Evolutionary conservation across 805 yeast species (phyloP).

Genomic region (Pichia sporocuriosa): DNA sequence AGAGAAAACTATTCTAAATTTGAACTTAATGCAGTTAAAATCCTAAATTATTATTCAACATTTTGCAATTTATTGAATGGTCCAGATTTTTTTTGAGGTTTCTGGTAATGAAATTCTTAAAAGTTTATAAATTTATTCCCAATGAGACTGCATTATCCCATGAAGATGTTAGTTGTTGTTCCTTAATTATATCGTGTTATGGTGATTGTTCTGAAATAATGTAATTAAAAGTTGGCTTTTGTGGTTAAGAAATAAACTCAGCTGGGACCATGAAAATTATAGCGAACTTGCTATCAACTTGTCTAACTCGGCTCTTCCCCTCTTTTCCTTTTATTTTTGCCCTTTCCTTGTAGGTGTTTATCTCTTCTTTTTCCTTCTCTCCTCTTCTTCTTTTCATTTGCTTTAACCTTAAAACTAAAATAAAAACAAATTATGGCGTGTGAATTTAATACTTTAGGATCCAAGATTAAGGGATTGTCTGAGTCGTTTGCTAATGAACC

Average conservation of each 20-base stretch:
- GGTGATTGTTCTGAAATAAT: not conserved
- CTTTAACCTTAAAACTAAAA: not conserved
- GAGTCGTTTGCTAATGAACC: slow-evolving; percentile 1
- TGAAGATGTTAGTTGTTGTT: slow-evolving; percentile 1
- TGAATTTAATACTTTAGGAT: not conserved
- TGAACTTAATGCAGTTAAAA: slow-evolving; percentile 1
- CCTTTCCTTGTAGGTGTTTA: too few species aligned
- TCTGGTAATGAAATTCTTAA: not conserved
- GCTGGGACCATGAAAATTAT: too few species aligned
- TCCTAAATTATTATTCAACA: not conserved
- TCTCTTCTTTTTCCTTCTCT: too few species aligned
- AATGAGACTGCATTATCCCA: not conserved
- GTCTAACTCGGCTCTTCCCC: too few species aligned
- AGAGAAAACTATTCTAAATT: slow-evolving; percentile 1
- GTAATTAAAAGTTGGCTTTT: not conserved
- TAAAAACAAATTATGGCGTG: not conserved
- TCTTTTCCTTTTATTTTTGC: too few species aligned
- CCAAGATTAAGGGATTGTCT: not conserved
- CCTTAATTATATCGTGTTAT: not conserved
- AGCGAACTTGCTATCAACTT: too few species aligned
- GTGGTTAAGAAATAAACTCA: too few species aligned
- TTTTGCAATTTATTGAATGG: not conserved
- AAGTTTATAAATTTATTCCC: slow-evolving; percentile 4
- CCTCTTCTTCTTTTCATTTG: too few species aligned
- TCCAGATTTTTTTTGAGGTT: not conserved